Evolutionary conservation across 2,329 filamentous ascomycete species (phyloP).

Genomic region (Rhytidhysteron rufulum): DNA sequence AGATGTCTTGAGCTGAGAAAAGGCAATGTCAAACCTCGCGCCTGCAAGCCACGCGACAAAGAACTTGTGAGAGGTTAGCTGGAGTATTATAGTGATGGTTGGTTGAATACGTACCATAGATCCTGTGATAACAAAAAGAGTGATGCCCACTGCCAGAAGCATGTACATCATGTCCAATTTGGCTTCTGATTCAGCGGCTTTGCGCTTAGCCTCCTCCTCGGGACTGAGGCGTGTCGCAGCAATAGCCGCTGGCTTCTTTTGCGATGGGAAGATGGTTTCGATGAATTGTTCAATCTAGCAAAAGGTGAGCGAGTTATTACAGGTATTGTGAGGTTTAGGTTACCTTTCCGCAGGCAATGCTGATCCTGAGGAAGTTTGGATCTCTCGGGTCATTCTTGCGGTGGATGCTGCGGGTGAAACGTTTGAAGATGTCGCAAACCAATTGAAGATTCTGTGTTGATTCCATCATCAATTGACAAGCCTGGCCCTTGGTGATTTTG

Average conservation of each 20-base stretch:
- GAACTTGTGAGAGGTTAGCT: constrained; percentile 53
- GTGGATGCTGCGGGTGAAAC: constrained; percentile 76
- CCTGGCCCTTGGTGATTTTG: constrained; percentile 95
- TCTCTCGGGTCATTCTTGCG: constrained; percentile 93
- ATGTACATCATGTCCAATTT: constrained; percentile 60
- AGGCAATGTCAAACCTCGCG: constrained; percentile 73
- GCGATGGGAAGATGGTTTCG: constrained; percentile 83
- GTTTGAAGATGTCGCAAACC: constrained; percentile 77
- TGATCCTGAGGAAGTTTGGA: constrained; percentile 89
- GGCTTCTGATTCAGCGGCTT: constrained; percentile 50
- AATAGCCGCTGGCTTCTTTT: constrained; percentile 57
- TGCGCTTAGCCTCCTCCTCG: constrained; percentile 55
- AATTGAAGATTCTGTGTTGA: constrained; percentile 85
- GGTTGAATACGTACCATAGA: constrained; percentile 66
- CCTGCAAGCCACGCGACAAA: constrained; percentile 74
- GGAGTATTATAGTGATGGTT: background rate
- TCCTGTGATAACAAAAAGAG: constrained; percentile 67
- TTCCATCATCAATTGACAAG: constrained; percentile 86
- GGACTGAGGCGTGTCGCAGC: constrained; percentile 34
- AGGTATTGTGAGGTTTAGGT: constrained; percentile 19
- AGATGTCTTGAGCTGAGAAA: constrained; percentile 53
- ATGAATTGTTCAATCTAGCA: constrained; percentile 96
- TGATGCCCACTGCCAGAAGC: constrained; percentile 60
- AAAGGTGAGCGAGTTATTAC: too few relatives aligned
- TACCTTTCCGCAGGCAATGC: constrained; percentile 82